Conservation (phyloP, 1,284 basidiomycete genomes). For the Moesziomyces sp. region DNA sequence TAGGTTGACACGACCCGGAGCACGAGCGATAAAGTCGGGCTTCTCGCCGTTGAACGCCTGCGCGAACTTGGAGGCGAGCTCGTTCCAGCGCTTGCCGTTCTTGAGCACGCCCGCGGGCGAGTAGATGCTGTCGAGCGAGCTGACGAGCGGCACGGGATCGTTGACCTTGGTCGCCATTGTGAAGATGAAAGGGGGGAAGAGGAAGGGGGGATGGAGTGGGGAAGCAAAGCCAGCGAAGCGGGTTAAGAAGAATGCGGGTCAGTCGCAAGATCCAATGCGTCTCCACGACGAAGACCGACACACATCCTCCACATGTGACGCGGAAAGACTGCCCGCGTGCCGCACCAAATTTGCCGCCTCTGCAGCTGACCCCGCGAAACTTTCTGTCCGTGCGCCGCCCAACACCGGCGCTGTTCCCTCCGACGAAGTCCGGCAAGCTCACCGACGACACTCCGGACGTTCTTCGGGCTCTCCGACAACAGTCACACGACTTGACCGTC, state of each 20-base stretch:
- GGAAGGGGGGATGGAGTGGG: not conserved
- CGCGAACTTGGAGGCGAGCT: conserved; percentile 45
- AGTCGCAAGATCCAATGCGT: not conserved
- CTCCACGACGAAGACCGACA: not conserved
- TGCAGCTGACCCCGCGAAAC: too few species aligned
- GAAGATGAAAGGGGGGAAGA: not conserved
- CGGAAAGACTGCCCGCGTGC: too few species aligned
- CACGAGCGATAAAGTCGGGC: conserved; percentile 63
- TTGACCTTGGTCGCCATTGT: conserved; percentile 21
- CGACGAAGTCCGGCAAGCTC: conserved; percentile 17
- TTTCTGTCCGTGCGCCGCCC: not conserved
- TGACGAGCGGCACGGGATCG: conserved; percentile 59
- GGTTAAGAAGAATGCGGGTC: not conserved
- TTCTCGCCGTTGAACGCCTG: conserved; percentile 19
- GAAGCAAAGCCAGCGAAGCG: not conserved
- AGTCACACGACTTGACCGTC: conserved; percentile 16
- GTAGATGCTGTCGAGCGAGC: conserved; percentile 55
- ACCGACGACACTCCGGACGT: not conserved
- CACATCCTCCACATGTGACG: conserved; percentile 7
- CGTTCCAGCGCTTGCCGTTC: conserved; percentile 53
- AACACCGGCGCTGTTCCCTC: not conserved
- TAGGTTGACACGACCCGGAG: conserved; percentile 65
- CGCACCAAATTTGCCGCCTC: too few species aligned
- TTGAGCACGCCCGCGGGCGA: conserved; percentile 41
- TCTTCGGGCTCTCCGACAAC: too few species aligned